Base-by-base conservation (phyloP, 2,329 filamentous ascomycete species). In the Teratosphaeria destructans region DNA sequence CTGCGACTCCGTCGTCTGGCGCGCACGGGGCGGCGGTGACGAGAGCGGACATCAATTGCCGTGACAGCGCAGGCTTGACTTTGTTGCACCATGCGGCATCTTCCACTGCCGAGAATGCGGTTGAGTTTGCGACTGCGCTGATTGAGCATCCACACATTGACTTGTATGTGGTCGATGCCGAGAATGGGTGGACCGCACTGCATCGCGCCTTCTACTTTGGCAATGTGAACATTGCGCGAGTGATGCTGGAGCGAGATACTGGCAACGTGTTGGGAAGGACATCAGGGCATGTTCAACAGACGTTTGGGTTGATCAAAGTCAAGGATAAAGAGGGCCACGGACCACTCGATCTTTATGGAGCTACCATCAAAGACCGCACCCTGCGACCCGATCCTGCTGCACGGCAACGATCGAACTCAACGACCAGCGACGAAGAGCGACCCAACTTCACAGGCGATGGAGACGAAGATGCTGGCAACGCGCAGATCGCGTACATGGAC, bases 271-370 rank as follows among this genome's bases (percentile, higher is more conserved):
- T 81, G 4, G 80, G 85, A 52, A 85, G 86, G 63, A 83, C 83
- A 6, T 81, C 80, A 27, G 81, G 80, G 14, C 78, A 82, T 19
- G 76, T 81, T 23, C 79, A 84, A 64, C 84, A 84, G 67, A 83
- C 86, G 35, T 86, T 87, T 10, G 87, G 86, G 32, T 77, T 97
- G 52, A 92, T 96, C 69, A 96, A 95, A 76, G 90, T 94, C 57
- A 99, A 97, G 73, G 94, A 99, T 69, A 85, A 89, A 60, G 94
- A 97, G 74, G 93, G 93, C 10, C 91, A 95, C 70, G 95, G 91
- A 65, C 93, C 94, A 0, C 93, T 97, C 65, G 94, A 97, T 72
- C 77, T 99, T 11, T 97, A 95, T 68, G 88, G 90, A 63, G 85
- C 89, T 47, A 96, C 90, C 0, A 94, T 96, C 66, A 86, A 87